A percentile compares a stretch with the other conserved stretches of the same genome.
phyloP scores from a whole-genome alignment of 768 basidiomycete species.

The Hericium alpestre region DNA sequence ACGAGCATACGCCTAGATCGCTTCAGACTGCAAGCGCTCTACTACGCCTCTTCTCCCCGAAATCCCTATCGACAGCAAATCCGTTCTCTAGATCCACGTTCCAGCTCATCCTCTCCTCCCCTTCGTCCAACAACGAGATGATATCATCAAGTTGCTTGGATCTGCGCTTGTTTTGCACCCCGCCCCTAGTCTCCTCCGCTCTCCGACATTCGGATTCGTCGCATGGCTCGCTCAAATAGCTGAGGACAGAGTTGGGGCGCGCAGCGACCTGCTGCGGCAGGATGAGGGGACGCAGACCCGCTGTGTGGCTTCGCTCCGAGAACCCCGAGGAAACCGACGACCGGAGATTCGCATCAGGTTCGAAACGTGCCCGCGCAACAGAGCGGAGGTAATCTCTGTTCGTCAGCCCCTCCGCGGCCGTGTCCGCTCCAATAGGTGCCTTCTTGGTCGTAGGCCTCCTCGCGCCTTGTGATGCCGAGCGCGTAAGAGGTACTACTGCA shows the following conservation, averaged over 20 bases:
- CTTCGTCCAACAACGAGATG: constrained; percentile 6
- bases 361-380: constrained; percentile 2
- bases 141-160: constrained; percentile 8
- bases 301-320: not conserved
- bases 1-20: too few species aligned
- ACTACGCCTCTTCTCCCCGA: too few species aligned
- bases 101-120: not conserved
- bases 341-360: not conserved
- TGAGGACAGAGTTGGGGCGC: not conserved
- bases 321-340: not conserved
- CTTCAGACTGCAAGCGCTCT: too few species aligned
- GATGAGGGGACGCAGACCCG: constrained; percentile 14
- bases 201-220: not conserved
- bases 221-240: not conserved
- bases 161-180: not conserved
- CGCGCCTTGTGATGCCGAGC: too few species aligned
- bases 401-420: not conserved
- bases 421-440: not conserved
- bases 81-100: constrained; percentile 5
- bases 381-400: constrained; percentile 5
- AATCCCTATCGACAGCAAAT: not conserved
- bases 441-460: too few species aligned
- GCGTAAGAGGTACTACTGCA: too few species aligned
- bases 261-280: constrained; percentile 16
- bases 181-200: not conserved